Base-by-base conservation (phyloP, 129 eudicot genomes). In the Flaveria sonorensis region DNA sequence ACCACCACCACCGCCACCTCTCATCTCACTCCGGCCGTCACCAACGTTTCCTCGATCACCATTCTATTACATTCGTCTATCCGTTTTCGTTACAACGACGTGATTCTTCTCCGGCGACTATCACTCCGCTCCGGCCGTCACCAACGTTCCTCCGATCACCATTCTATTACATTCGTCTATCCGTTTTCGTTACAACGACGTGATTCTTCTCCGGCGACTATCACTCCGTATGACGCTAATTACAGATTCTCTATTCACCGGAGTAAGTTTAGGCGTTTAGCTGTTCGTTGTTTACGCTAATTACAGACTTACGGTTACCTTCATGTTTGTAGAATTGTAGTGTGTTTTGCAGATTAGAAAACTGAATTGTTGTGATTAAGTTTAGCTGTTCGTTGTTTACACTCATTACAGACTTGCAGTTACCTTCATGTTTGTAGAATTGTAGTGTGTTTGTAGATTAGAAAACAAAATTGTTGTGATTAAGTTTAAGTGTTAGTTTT, bases 191-290 rank as follows among this genome's bases (percentile, higher is more conserved):
- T 15, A 45, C 77, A 60, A 3, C 76, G 70, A 6, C 32, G 40
- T 26, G 76, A 42, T n/a, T 42, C 82, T 13, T 32, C 65, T n/a
- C 81, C 73, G 12, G 4, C 28, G 39, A 10, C 61, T 16, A 3
- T 46, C n/a, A 16, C 32, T 74, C 42, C 70, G 0, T 14, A 30
- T 24, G 63, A 72, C 28, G 68, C 71, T 48, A 51, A 30, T 69
- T 76, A 72, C 30, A 73, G 76, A 20, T 73, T 65, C 28, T 70
- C 83, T 32, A 51, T 74, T 48, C 76, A 30, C 59, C 92, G 92
- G 11, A 43, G 92, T 87, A 77, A 77, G 71, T 47, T 62, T 45
- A 70, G 57, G 28, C 73, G 36, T 30, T 30, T 30, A 30, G 36
- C 36, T 30, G 36, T 30, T 30, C 0, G 36, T 30, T 30, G 6